A percentile compares a stretch with the other conserved stretches of the same genome.
Conservation (phyloP, 208 protist species). For the Wallacemonas sp. region DNA sequence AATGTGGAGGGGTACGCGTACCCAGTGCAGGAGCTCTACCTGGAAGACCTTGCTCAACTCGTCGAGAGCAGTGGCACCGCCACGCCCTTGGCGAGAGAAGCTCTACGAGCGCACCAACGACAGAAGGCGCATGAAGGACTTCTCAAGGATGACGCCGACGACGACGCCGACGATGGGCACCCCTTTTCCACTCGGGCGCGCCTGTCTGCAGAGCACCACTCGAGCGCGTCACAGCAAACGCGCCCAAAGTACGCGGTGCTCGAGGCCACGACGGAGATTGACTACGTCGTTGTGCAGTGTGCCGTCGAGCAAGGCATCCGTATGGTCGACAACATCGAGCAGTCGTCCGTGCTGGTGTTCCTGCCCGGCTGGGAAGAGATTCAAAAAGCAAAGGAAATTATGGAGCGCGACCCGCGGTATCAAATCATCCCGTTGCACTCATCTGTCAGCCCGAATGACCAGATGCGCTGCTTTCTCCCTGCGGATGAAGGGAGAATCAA, state of each 20-base stretch:
- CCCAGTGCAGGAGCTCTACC: slow-evolving; percentile 83
- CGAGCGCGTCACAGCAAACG: background rate
- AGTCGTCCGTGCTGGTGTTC: slow-evolving; percentile 90
- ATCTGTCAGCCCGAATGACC: slow-evolving; percentile 94
- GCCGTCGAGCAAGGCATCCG: slow-evolving; percentile 82
- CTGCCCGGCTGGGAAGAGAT: slow-evolving; percentile 94
- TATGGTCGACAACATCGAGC: slow-evolving; percentile 58
- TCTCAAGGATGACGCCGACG: background rate
- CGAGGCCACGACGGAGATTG: slow-evolving; percentile 71
- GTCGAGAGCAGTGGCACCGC: slow-evolving; percentile 22
- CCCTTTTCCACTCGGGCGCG: background rate
- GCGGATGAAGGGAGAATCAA: slow-evolving; percentile 90
- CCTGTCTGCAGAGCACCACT: background rate
- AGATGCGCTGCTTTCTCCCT: slow-evolving; percentile 97
- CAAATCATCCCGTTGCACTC: slow-evolving; percentile 89
- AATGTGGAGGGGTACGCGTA: slow-evolving; percentile 83
- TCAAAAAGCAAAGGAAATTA: slow-evolving; percentile 55
- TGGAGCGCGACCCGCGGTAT: slow-evolving; percentile 70
- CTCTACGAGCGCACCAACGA: slow-evolving; percentile 7
- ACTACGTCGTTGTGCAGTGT: slow-evolving; percentile 81
- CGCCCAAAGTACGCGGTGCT: slow-evolving; percentile 62
- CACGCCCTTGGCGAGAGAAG: slow-evolving; percentile 2
- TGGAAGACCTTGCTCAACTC: slow-evolving; percentile 77
- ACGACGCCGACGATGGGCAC: slow-evolving; percentile 2
- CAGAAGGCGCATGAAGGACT: background rate